These are phyloP conservation scores for Aspergillus alliaceus DNA, from an alignment of 2,329 filamentous ascomycete genomes.

Conservation along the genomic window DNA sequence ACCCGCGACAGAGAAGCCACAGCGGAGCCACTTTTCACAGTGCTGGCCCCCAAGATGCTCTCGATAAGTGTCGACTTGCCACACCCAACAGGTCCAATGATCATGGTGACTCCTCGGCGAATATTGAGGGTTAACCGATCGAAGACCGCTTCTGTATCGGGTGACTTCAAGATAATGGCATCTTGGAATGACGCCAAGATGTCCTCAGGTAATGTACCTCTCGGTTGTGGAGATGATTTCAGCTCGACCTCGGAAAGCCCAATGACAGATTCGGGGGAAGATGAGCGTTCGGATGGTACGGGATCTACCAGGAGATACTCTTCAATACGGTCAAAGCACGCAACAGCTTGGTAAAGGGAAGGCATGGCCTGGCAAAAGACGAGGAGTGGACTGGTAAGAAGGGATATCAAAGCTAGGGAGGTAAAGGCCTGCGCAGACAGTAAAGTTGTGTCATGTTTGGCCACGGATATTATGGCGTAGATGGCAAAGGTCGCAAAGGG, in stretches of 20 bases:
- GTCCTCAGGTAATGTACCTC: background rate
- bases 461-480: background rate
- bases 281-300: background rate
- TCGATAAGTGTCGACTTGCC: background rate
- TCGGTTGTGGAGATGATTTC: background rate
- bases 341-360: background rate
- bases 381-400: background rate
- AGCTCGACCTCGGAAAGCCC: background rate
- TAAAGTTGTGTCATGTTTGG: background rate
- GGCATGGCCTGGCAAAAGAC: background rate
- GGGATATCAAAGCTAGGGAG: background rate
- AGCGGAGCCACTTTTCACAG: background rate
- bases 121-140: background rate
- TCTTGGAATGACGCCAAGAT: background rate
- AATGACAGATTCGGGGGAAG: background rate
- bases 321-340: background rate
- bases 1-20: background rate
- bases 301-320: background rate
- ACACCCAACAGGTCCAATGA: background rate
- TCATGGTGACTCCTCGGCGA: background rate
- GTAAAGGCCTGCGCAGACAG: background rate
- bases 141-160: background rate
- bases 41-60: background rate
- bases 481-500: background rate
- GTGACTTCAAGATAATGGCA: background rate